Base-by-base conservation (phyloP, 106 monocot species). In the Amphibolis antarctica region DNA sequence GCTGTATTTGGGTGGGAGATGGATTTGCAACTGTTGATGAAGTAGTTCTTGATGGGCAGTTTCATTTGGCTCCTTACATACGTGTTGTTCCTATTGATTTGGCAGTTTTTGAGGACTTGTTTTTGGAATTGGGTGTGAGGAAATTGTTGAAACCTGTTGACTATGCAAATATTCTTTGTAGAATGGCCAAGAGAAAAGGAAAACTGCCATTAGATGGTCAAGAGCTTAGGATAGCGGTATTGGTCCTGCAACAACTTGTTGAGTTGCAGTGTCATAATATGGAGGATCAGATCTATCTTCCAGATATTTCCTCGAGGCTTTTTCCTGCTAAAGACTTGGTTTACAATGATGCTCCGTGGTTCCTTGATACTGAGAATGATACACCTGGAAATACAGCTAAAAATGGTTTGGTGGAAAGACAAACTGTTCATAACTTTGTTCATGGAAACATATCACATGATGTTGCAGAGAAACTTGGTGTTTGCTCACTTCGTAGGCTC, bases 1-100 rank as follows among this genome's bases (percentile, higher is more conserved):
- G 98, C 53, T 98, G 98, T 90, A 83, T 98, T 68, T 98, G 98
- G 98, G 98, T 98, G 22, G 98, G 98, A 52, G 98, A 98, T 79
- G 98, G 98, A n/a, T 98, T 98, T 83, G 90, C 98, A 54, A 91
- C 79, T 67, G 80, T 72, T 0, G 69, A 81, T 50, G 98, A 98
- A 76, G 98, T 98, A 19, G 91, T 91, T 77, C 91, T 98, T 69
- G 80, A 61, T 77, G 91, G 98, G 5, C 86, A 91, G 10, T 78
- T 98, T 76, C 85, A 98, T 79, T 68, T 98, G 64, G 84, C 90
- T 79, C 98, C 98, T 50, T 98, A 84, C 60, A 88, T 98, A 70
- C 90, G 98, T 65, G 84, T 98, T 67, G 82, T 98, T 74, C 98
- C 98, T 53, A 67, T 87, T 74, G 98, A 98, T 85, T 74, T 98